Evolutionary conservation across 768 basidiomycete genomes (phyloP).

Genomic region (Termitomyces heimii): DNA sequence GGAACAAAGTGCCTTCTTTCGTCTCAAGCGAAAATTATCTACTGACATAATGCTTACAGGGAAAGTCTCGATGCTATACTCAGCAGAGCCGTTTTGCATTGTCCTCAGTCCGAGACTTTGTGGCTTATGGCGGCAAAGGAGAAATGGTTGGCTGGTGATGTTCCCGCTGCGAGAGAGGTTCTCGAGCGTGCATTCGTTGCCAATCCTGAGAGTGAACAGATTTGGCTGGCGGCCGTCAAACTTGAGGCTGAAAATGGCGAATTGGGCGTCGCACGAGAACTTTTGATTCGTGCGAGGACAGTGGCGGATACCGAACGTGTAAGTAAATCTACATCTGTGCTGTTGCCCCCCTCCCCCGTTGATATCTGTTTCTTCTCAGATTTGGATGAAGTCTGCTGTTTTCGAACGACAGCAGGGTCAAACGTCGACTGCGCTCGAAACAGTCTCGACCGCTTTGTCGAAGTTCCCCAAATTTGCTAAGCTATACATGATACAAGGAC

Average conservation of each 20-base stretch:
- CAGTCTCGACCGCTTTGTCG: slow-evolving; percentile 63
- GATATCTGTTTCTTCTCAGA: slow-evolving; percentile 43
- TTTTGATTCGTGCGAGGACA: slow-evolving; percentile 82
- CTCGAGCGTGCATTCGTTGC: slow-evolving; percentile 88
- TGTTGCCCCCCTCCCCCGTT: not conserved
- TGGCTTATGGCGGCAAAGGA: slow-evolving; percentile 99
- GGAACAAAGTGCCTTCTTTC: slow-evolving; percentile 57
- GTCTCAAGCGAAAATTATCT: not conserved
- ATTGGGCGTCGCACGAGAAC: slow-evolving; percentile 75
- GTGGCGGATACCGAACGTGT: slow-evolving; percentile 92
- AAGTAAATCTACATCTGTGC: slow-evolving; percentile 17
- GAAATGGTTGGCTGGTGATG: slow-evolving; percentile 87
- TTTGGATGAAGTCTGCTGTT: slow-evolving; percentile 99
- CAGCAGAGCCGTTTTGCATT: slow-evolving; percentile 77
- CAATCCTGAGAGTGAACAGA: slow-evolving; percentile 94
- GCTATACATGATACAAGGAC: slow-evolving; percentile 96
- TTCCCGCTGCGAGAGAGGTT: slow-evolving; percentile 84
- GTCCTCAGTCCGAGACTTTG: slow-evolving; percentile 91
- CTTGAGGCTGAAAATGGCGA: slow-evolving; percentile 95
- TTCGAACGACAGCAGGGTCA: slow-evolving; percentile 90
- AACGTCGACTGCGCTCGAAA: slow-evolving; percentile 66
- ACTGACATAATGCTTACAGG: slow-evolving; percentile 24
- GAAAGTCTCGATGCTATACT: slow-evolving; percentile 82
- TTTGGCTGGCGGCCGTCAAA: slow-evolving; percentile 97
- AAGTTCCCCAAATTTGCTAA: slow-evolving; percentile 91